Conservation (phyloP, 1,284 basidiomycete genomes). For the Puccinia polysora region DNA sequence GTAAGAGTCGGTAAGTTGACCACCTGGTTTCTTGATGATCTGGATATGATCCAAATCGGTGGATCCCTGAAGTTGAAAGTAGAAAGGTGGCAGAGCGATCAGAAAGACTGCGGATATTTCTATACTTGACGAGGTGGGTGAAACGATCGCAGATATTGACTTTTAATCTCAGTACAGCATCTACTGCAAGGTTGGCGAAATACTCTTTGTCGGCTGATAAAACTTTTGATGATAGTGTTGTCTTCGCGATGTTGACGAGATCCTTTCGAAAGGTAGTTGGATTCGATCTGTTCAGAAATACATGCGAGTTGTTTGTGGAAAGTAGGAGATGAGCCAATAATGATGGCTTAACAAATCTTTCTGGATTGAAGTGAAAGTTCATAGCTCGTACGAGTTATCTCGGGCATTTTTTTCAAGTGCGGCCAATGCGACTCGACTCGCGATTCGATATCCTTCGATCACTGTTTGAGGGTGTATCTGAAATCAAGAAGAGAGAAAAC, state of each 20-base stretch:
- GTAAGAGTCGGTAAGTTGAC: constrained; percentile 97
- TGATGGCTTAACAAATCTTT: neutral
- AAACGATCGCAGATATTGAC: constrained; percentile 54
- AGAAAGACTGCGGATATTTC: neutral
- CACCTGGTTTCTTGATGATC: constrained; percentile 98
- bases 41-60: constrained; percentile 98
- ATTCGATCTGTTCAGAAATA: constrained; percentile 60
- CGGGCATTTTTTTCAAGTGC: constrained; percentile 76
- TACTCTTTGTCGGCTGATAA: constrained; percentile 96
- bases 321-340: neutral
- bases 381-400: constrained; percentile 69
- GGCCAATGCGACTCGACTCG: constrained; percentile 74
- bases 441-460: constrained; percentile 94
- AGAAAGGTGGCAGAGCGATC: neutral
- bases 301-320: neutral
- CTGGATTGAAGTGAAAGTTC: neutral
- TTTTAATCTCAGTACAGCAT: constrained; percentile 90
- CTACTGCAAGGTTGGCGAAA: constrained; percentile 96
- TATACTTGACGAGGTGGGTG: neutral
- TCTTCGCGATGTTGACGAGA: constrained; percentile 91
- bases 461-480: constrained; percentile 99
- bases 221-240: constrained; percentile 94
- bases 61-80: constrained; percentile 63
- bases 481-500: constrained; percentile 30
- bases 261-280: constrained; percentile 74